phyloP scores from a whole-genome alignment of 208 protist species.

The Zelonia costaricensis region DNA sequence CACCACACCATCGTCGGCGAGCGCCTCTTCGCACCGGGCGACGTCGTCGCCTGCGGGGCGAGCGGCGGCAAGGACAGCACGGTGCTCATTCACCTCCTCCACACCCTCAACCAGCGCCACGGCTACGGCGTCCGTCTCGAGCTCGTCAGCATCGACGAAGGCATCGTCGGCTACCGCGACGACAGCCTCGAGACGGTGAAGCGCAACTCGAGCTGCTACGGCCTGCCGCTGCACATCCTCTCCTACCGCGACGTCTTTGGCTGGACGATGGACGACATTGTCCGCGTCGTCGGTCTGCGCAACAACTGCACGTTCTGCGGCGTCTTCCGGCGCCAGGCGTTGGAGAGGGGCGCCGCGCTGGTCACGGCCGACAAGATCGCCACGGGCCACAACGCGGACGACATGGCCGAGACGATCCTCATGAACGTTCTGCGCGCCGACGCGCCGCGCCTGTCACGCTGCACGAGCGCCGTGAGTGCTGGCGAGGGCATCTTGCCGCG shows the following conservation, averaged over 20 bases:
- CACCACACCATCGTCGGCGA: slow-evolving; percentile 95
- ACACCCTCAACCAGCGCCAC: slow-evolving; percentile 91
- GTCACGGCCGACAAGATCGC: slow-evolving; percentile 93
- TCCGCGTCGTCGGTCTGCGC: slow-evolving; percentile 88
- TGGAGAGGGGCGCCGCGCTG: slow-evolving; percentile 93
- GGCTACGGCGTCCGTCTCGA: slow-evolving; percentile 93
- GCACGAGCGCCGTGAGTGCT: slow-evolving; percentile 45
- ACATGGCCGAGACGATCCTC: slow-evolving; percentile 98
- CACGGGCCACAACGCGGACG: slow-evolving; percentile 99
- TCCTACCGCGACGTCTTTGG: slow-evolving; percentile 97
- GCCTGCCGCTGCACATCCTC: slow-evolving; percentile 94
- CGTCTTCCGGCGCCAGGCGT: slow-evolving; percentile 96
- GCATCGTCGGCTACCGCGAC: slow-evolving; percentile 98
- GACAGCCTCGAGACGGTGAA: slow-evolving; percentile 97
- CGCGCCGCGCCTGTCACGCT: slow-evolving; percentile 92
- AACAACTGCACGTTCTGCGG: slow-evolving; percentile 98
- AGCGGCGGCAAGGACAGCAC: slow-evolving; percentile 98
- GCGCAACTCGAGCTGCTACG: slow-evolving; percentile 91
- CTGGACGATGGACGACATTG: slow-evolving; percentile 98
- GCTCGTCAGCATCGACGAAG: slow-evolving; percentile 98
- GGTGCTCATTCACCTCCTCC: slow-evolving; percentile 95
- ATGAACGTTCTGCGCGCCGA: slow-evolving; percentile 97
- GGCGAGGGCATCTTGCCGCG: slow-evolving; percentile 74
- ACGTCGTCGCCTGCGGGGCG: slow-evolving; percentile 94
- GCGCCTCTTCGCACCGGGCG: slow-evolving; percentile 89